These are phyloP conservation scores for Poterioochromonas sp. DNA, from an alignment of 352 stramenopile genomes.

Conservation along the genomic window DNA sequence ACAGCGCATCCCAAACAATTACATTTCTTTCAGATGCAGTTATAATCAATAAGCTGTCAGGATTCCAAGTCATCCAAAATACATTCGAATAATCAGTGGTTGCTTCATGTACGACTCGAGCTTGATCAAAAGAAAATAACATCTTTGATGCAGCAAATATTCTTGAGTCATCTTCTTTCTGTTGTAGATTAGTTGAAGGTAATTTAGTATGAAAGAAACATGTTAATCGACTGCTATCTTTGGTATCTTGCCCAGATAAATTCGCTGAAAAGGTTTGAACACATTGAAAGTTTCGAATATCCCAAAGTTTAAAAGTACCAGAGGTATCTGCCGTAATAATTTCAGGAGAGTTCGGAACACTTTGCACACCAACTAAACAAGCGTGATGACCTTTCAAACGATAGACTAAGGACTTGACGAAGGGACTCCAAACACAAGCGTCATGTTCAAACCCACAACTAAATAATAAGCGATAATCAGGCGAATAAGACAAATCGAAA, in stretches of 20 bases:
- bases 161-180: slow-evolving; percentile 30
- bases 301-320: slow-evolving; percentile 46
- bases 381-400: slow-evolving; percentile 44
- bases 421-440: slow-evolving; percentile 44
- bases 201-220: slow-evolving; percentile 31
- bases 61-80: slow-evolving; percentile 20
- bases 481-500: slow-evolving; percentile 42
- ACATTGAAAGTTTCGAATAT: slow-evolving; percentile 46
- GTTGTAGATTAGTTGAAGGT: slow-evolving; percentile 18
- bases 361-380: slow-evolving; percentile 43
- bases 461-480: slow-evolving; percentile 40
- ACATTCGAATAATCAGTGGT: slow-evolving; percentile 37
- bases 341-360: slow-evolving; percentile 42
- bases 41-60: slow-evolving; percentile 30
- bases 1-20: slow-evolving; percentile 40
- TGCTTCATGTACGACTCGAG: slow-evolving; percentile 33
- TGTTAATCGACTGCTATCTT: slow-evolving; percentile 12
- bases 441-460: slow-evolving; percentile 47
- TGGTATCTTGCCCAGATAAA: not conserved
- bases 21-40: slow-evolving; percentile 37
- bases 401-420: slow-evolving; percentile 40
- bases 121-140: slow-evolving; percentile 39
- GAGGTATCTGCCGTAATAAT: slow-evolving; percentile 43
- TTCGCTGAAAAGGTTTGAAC: slow-evolving; percentile 43
- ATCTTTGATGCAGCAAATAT: slow-evolving; percentile 26